Evolutionary conservation across 2,329 filamentous ascomycete species (phyloP), one percentile per base, ranked within the genome.

Genomic region (Xylaria polymorpha): DNA sequence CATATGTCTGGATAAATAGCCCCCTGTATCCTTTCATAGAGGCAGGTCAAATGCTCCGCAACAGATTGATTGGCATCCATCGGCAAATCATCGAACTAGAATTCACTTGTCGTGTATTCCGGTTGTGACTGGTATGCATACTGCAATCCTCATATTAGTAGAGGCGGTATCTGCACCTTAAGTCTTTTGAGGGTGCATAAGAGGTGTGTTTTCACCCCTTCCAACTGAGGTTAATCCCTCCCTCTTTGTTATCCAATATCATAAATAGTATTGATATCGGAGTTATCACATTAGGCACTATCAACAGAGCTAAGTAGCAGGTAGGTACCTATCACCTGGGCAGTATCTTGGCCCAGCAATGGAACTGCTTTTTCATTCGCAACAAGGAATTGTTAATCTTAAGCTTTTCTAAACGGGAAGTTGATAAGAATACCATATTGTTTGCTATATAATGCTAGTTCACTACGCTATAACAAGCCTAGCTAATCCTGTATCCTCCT

Each of bases 391-490:
- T n/a, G 25, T 32, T n/a, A 18, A 3, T 10, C 48, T 51, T 9
- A 6, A 8, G 8, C 15, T n/a, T 32, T 61, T 3, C n/a, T 43
- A 2, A 39, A 57, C 29, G 14, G 3, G 14, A 18, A 50, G 22
- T 1, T 37, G 20, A 35, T 51, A n/a, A 25, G 43, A 50, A 50
- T 51, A 39, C 50, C 18, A 32, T 43, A 50, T 57, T 64, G 51
- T 58, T 50, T 58, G 51, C 64, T 70, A 70, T 61, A 64, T 70
- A 67, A 53, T 58, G n/a, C 35, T 37, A 43, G 29, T 20, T 59
- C 32, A 48, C 44, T 51, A 60, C 48, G 32, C 44, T 44, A n/a
- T 60, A 66, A 29, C 41, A 66, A 51, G 46, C 25, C n/a, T 32
- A 41, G 15, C 10, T 5, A 4, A 18, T 20, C 50, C 20, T 10